Conservation (phyloP, 2,329 filamentous ascomycete genomes). For the Bipolaris sorokiniana region DNA sequence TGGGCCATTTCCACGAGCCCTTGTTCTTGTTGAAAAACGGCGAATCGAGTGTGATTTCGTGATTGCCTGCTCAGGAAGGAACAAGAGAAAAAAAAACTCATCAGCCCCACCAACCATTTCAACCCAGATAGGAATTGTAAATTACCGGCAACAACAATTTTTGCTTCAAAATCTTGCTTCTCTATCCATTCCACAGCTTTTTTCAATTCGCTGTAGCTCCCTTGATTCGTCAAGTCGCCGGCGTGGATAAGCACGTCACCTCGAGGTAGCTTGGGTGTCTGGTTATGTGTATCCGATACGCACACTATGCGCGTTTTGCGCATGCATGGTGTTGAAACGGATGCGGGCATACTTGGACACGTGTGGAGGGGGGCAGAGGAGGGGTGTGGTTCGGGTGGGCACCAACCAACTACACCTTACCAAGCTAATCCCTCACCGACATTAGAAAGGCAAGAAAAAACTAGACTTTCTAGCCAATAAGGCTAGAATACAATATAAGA, state of each 20-base stretch:
- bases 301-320: constrained; percentile 70
- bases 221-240: constrained; percentile 77
- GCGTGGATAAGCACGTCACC: constrained; percentile 79
- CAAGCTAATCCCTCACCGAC: neutral
- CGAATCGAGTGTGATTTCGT: constrained; percentile 74
- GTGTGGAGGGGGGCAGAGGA: neutral
- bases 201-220: constrained; percentile 63
- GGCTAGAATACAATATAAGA: neutral
- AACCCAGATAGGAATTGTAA: constrained; percentile 1
- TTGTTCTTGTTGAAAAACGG: constrained; percentile 64
- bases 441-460: neutral
- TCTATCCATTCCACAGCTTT: constrained; percentile 71
- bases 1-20: constrained; percentile 62
- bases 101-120: neutral
- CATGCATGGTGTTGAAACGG: neutral
- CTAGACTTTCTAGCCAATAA: neutral
- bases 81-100: neutral
- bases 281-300: constrained; percentile 78
- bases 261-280: constrained; percentile 66
- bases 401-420: neutral
- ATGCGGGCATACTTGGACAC: neutral
- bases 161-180: constrained; percentile 69
- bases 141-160: constrained; percentile 72
- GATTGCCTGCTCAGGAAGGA: constrained; percentile 68
- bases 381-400: too few species aligned